Base-by-base conservation (phyloP, 2,329 filamentous ascomycete genomes). In the Fusarium pseudocircinatum region DNA sequence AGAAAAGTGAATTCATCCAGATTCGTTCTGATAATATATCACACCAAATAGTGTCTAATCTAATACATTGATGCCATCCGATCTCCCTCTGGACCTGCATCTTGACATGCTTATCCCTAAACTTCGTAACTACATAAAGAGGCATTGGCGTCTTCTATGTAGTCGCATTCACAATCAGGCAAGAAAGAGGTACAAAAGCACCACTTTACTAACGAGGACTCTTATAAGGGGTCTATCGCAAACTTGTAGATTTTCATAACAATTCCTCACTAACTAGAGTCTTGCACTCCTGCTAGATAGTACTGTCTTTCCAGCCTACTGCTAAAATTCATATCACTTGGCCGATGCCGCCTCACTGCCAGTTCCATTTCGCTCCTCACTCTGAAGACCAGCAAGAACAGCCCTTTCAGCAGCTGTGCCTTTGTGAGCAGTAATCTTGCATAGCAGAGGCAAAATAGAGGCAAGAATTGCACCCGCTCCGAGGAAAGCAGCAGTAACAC, bases 21-120 rank as follows among this genome's bases (percentile, higher is more conserved):
- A 20, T 0, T 14, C 2, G 11, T 0, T 15, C 3, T 20, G 3
- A 11, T 2, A 14, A 18, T 16, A 16, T 2, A 15, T 46, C 9
- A 11, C 30, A 32, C 10, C 2, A 5, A 6, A 11, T 15, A 32
- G 6, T 24, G 6, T 11, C 6, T 11, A 8, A 15, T 24, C 3
- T 13, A n/a, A 42, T n/a, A 8, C 6, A 44, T 26, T 20, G 13
- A 30, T 22, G 44, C 6, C 24, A 30, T 30, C 16, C 14, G 15
- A 12, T 22, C 13, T 12, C 11, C 15, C 8, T 39, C 26, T 68
- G 42, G 7, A 30, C 60, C 54, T 84, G 78, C 85, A 84, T 86
- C 32, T 78, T 81, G 2, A 86, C 79, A 59, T 81, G 78, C 77
- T 81, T 84, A 47, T 85, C 80, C 67, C 82, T 81, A 49, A 86